Percentiles rank a stretch among this genome's conserved stretches.
phyloP scores from a whole-genome alignment of 169 alveolate genomes.

The Plasmodium fragile region DNA sequence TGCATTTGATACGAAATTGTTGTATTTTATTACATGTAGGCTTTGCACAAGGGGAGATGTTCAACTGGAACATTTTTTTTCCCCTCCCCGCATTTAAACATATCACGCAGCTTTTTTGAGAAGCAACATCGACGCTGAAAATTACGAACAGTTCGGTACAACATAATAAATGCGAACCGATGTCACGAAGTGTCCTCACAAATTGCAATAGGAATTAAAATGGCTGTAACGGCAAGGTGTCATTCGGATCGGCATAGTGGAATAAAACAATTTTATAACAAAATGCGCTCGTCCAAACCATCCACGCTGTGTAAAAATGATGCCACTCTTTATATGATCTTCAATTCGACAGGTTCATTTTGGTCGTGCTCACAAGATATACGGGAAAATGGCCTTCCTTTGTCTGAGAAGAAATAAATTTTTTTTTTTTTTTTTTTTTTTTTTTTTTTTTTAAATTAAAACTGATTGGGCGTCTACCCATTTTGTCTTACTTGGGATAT shows the following conservation, averaged over 20 bases:
- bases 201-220: neutral
- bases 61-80: neutral
- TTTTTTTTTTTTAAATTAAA: conserved; percentile 22
- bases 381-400: conserved; percentile 31
- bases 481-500: conserved; percentile 77
- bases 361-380: conserved; percentile 16
- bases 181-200: neutral
- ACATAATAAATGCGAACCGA: conserved; percentile 17
- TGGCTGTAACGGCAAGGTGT: neutral
- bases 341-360: neutral
- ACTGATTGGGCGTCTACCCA: conserved; percentile 74
- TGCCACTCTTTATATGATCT: neutral
- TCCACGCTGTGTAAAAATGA: neutral
- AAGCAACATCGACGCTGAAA: neutral
- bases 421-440: conserved; percentile 31
- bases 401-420: conserved; percentile 21
- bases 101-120: neutral
- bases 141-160: conserved; percentile 14
- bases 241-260: neutral
- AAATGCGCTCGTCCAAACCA: neutral
- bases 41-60: neutral
- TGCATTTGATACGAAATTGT: neutral
- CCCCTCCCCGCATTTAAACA: neutral
- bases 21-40: neutral
- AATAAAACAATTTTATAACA: neutral